phyloP scores from a whole-genome alignment of 495 filamentous ascomycete genomes.

The Thermothielavioides terrestris region DNA sequence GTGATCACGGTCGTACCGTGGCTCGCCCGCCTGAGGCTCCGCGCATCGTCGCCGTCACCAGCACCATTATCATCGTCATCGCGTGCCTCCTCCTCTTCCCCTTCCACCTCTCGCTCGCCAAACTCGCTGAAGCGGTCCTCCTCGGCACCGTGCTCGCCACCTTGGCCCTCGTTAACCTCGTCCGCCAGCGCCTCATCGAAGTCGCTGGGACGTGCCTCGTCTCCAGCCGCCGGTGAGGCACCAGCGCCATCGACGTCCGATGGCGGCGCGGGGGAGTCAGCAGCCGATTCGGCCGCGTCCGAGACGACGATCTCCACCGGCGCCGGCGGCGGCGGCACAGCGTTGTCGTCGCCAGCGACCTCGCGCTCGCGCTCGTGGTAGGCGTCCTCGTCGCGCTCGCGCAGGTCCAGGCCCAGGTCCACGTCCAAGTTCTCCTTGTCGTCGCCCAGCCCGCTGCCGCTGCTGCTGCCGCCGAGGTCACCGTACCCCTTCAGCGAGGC shows the following conservation, averaged over 20 bases:
- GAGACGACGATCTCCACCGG: conserved; percentile 16
- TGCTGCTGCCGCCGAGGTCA: conserved; percentile 22
- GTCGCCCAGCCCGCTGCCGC: conserved; percentile 6
- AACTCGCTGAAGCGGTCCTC: neutral
- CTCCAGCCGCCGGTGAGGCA: conserved; percentile 3
- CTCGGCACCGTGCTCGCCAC: too few species aligned
- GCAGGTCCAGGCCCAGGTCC: conserved; percentile 39
- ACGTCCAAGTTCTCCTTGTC: conserved; percentile 31
- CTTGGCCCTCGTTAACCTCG: too few species aligned
- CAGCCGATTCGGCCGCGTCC: neutral
- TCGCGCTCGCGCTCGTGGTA: conserved; percentile 8
- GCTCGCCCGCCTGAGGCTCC: conserved; percentile 7
- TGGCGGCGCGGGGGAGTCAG: neutral
- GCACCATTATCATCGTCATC: too few species aligned
- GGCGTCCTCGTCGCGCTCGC: conserved; percentile 40
- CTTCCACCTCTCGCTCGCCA: neutral
- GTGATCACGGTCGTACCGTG: conserved; percentile 43
- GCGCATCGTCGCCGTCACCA: too few species aligned
- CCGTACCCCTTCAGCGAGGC: conserved; percentile 35
- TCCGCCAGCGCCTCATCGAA: neutral
- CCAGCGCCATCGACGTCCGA: neutral
- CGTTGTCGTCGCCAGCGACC: conserved; percentile 6
- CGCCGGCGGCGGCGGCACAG: too few species aligned
- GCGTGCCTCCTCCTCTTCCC: too few species aligned
- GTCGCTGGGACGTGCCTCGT: conserved; percentile 2